Evolutionary conservation across 495 filamentous ascomycete genomes (phyloP), one percentile per base, ranked within the genome.

Genomic region (Daldinia caldariorum): DNA sequence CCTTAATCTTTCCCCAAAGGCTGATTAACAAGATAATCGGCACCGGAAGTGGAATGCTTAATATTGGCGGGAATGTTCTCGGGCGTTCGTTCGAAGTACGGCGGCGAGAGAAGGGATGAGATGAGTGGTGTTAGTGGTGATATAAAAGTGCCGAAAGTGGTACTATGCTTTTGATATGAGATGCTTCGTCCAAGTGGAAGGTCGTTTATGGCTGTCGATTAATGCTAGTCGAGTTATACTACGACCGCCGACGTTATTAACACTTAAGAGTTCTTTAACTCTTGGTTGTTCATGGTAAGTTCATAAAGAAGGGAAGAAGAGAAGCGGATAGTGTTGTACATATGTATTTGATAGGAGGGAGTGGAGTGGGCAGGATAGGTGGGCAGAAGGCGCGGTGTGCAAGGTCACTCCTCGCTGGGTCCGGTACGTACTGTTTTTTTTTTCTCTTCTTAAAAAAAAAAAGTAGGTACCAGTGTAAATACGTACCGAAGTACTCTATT

Each of bases 281-380:
- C 67, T 67, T 57, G 47, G 63, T 70, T 55, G 71, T 67, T 71
- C 51, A 67, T 66, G 54, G 58, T 63, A 63, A 54, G 63, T 58
- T 69, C 49, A 56, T 53, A 61, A 50, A 38, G 58, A 63, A 51
- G 39, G 50, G 68, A 65, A 34, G 50, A 35, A 54, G 41, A 64
- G 35, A 61, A 67, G 71, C 58, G 71, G 71, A 47, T 73, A 73
- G 62, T 73, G 71, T 73, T 37, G 70, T 69, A 74, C 70, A 69
- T 70, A 77, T 73, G 74, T 75, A 75, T 77, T 76, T 73, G 69
- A 70, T 71, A 71, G 62, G 72, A 73, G 69, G 61, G 72, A 71
- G 73, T 63, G 63, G 71, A 68, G 71, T 74, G 70, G 69, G 73
- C 49, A 65, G 56, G 59, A 39, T 61, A 63, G 61, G 62, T 66